A percentile compares a stretch with the other conserved stretches of the same genome.
Evolutionary conservation across 2,329 filamentous ascomycete genomes (phyloP).

Genomic region (Botrytis elliptica): DNA sequence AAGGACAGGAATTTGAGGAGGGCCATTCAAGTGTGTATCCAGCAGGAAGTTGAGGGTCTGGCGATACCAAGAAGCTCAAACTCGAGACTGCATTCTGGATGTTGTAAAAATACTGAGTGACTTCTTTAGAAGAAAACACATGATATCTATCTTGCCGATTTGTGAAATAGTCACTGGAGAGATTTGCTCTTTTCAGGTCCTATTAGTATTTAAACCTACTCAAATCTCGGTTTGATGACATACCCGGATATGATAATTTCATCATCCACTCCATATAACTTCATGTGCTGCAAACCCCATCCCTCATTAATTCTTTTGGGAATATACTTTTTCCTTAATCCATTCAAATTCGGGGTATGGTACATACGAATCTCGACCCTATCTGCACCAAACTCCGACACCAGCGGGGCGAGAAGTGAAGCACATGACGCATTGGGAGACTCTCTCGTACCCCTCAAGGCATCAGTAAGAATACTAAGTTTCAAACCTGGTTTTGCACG

Average conservation of each 20-base stretch:
- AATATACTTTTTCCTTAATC: constrained; percentile 76
- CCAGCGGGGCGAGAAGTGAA: constrained; percentile 80
- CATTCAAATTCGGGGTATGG: constrained; percentile 93
- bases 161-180: constrained; percentile 93
- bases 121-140: constrained; percentile 73
- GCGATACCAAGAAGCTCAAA: constrained; percentile 77
- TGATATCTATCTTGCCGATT: constrained; percentile 95
- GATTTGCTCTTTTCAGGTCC: constrained; percentile 62
- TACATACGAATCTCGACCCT: constrained; percentile 96
- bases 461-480: constrained; percentile 88
- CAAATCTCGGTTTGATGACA: constrained; percentile 25
- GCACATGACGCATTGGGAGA: constrained; percentile 82
- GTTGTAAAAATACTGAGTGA: constrained; percentile 78
- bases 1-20: constrained; percentile 67
- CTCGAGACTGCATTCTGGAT: constrained; percentile 76
- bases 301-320: constrained; percentile 94
- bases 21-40: constrained; percentile 74
- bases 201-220: background rate
- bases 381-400: constrained; percentile 77
- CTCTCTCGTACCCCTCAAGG: constrained; percentile 86
- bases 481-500: constrained; percentile 71
- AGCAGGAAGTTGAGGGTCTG: constrained; percentile 51
- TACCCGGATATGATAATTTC: constrained; percentile 92
- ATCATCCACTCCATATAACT: constrained; percentile 93
- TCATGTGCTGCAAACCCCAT: constrained; percentile 99